Percentiles rank a stretch among this genome's conserved stretches.
Evolutionary conservation across 2,329 filamentous ascomycete genomes (phyloP).

Genomic region (Aspergillus sojae): DNA sequence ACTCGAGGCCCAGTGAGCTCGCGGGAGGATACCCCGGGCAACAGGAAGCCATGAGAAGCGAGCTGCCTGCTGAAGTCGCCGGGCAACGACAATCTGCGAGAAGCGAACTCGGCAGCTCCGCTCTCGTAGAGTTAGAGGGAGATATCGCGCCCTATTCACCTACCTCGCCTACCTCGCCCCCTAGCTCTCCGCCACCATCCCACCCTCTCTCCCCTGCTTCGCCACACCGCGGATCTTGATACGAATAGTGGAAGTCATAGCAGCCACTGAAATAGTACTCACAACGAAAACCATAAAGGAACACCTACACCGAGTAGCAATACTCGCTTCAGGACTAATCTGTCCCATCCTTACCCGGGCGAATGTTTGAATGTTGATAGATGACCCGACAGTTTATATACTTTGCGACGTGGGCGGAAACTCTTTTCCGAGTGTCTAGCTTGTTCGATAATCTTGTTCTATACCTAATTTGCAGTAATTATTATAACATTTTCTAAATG

Average conservation of each 20-base stretch:
- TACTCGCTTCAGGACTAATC: not conserved
- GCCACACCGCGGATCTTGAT: not conserved
- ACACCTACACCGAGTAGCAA: not conserved
- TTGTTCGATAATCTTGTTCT: not conserved
- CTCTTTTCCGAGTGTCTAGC: not conserved
- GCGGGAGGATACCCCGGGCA: not conserved
- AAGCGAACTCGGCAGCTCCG: not conserved
- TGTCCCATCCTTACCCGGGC: not conserved
- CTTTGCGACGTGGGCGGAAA: not conserved
- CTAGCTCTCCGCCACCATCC: not conserved
- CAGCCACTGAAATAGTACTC: not conserved
- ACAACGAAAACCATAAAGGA: not conserved
- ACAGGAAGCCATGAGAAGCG: not conserved
- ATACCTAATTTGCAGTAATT: not conserved
- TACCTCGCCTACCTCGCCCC: not conserved
- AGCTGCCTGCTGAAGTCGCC: not conserved
- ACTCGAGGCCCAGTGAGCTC: not conserved
- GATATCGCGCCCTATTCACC: not conserved
- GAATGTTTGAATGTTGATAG: not conserved
- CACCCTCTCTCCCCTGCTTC: not conserved
- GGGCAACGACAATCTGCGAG: not conserved
- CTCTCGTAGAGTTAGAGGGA: not conserved
- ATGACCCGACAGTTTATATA: not conserved
- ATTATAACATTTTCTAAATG: not conserved
- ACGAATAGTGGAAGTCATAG: not conserved